Evolutionary conservation across 768 basidiomycete species (phyloP), one percentile per base, ranked within the genome.

Genomic region (Tylopilus sp.): DNA sequence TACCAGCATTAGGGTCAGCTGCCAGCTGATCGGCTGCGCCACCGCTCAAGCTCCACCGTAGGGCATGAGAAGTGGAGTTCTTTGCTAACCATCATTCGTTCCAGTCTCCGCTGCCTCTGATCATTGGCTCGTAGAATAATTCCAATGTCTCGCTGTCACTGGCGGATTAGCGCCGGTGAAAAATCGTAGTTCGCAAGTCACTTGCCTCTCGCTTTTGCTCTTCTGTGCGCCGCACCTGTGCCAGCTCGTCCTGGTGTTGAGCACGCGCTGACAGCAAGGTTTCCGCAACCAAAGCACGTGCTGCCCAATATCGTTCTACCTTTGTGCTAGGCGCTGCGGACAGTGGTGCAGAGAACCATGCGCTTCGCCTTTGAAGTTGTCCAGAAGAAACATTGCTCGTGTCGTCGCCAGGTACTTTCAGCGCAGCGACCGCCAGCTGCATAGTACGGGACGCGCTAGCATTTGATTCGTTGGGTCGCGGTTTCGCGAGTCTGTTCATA

Each of bases 281-380:
- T 62, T 89, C 87, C 1, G 86, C 86, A 3, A 78, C 74, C 21
- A 85, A 57, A 3, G 86, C 85, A 3, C 86, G 79, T 15, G 78
- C 70, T 23, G 81, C 82, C 87, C 87, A 88, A 59, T 86, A 85
- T 53, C 79, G 80, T 57, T 82, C 83, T 2, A 63, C 61, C 13
- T 47, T 49, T 12, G 69, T 67, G 36, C 52, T 62, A 31, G 73
- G 70, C 3, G 47, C 51, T 28, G 57, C 55, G 28, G 44, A 43
- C n/a, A 38, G 35, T 17, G 66, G 64, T n/a, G 63, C 46, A 39
- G 56, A 54, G 44, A 51, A 56, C 65, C 55, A 44, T 40, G 60
- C 49, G 28, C 22, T 26, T 13, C 40, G 53, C 41, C 48, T 48
- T 42, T 53, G 53, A 42, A 56, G 39, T 2, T 28, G 28, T 36